Base-by-base conservation (phyloP, 495 filamentous ascomycete species). In the Penicillium antarcticum region DNA sequence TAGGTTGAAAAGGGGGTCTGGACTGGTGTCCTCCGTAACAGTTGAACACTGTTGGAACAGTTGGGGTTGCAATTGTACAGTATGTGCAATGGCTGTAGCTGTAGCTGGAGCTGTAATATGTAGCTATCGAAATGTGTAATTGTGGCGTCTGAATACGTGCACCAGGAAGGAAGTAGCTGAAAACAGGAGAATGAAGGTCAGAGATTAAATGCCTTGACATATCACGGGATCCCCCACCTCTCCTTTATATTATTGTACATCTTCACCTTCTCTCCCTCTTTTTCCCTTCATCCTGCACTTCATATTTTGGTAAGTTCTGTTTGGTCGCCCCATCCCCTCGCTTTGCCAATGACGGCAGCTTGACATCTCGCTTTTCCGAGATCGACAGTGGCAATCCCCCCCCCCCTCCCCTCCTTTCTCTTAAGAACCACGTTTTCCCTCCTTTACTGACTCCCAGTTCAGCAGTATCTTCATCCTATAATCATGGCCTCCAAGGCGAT, bases 401-500 rank as follows among this genome's bases (percentile, higher is more conserved):
- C 51, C 51, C 55, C 57, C 62, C 63, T 56, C 55, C 57, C 62
- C 63, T 56, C 50, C 58, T 58, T 26, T 45, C 17, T 14, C 44
- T 46, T 45, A 29, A 21, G 42, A 37, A 38, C 48, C 48, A 52
- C 54, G 32, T 52, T 54, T 16, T 12, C 50, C 8, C 23, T 43
- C 14, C 37, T 41, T 21, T 9, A 31, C 31, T 13, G 13, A 40
- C 14, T n/a, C 18, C 51, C 14, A n/a, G 38, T 18, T 41, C 38
- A 13, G 26, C 26, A 29, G 26, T 4, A 29, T 12, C 38, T 41
- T 41, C 19, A 9, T 18, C 17, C 33, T 34, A 41, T 56, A 46
- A 24, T 46, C 50, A 87, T 92, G 88, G 82, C 87, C 48, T 70
- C 82, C 51, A 81, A 79, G 65, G 77, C 86, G 58, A 70, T 97